These are phyloP conservation scores for Annulohypoxylon moriforme DNA, from an alignment of 495 filamentous ascomycete genomes.

Conservation along the genomic window DNA sequence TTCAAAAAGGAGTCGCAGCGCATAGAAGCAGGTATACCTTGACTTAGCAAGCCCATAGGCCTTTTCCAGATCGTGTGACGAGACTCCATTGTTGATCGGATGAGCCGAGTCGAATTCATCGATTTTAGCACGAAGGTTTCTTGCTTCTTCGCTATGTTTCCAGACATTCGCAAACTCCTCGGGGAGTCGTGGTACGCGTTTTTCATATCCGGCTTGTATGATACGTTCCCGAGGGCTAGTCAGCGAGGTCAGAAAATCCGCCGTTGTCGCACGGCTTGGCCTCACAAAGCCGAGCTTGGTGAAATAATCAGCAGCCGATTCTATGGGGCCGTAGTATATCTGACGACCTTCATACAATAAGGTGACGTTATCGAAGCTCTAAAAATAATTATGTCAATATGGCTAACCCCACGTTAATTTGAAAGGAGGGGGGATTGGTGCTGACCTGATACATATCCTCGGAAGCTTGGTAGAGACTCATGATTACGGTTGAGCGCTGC, in stretches of 20 bases:
- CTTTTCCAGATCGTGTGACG: neutral
- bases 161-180: conserved; percentile 70
- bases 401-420: too few species aligned
- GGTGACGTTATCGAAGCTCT: neutral
- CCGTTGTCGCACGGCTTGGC: neutral
- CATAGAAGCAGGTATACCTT: conserved; percentile 55
- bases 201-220: conserved; percentile 58
- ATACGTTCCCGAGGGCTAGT: neutral
- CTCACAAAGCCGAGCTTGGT: neutral
- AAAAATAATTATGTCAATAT: neutral
- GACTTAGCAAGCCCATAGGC: neutral
- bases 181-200: conserved; percentile 64
- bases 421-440: too few species aligned
- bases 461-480: conserved; percentile 80
- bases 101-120: neutral
- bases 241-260: neutral
- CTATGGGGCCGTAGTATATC: neutral
- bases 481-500: conserved; percentile 62
- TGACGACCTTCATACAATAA: neutral
- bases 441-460: conserved; percentile 73
- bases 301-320: neutral
- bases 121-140: conserved; percentile 46
- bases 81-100: neutral
- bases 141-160: conserved; percentile 59
- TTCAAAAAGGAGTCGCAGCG: too few species aligned